Evolutionary conservation across 768 basidiomycete species (phyloP), one percentile per base, ranked within the genome.

Genomic region (Lyophyllum shimeji): DNA sequence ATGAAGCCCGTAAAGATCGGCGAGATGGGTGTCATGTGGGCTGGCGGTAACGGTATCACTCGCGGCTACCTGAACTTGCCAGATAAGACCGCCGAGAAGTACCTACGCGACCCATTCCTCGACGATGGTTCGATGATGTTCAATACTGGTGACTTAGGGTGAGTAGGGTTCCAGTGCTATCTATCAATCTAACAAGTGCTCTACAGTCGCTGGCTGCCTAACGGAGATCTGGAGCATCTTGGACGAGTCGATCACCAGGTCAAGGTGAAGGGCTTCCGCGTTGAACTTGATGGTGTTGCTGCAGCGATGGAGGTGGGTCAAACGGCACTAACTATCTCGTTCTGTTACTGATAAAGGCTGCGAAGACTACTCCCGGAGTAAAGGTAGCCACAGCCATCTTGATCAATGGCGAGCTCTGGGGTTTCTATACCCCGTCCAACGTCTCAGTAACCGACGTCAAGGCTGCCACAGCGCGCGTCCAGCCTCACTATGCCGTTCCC

Each of bases 181-280:
- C 27, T 17, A 7, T 39, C 39, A 18, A 25, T 53, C 12, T 13
- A 20, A 21, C 11, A 31, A 52, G 57, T 29, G 29, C 29, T 29
- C 31, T 31, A 48, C 45, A 75, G 82, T 15, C 73, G 77, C 43
- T 84, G 82, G 82, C 68, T 71, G 39, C 58, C 69, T 2, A 76
- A 81, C 56, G 84, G 84, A 5, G 75, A 74, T 20, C 67, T 86
- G 15, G 81, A 84, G 54, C 80, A 81, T 60, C 72, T 84, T 6
- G 84, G 83, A 9, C 70, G 83, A 34, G 74, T 81, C 39, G 84
- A 85, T 60, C 82, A 84, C 57, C 83, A 84, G 62, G 82, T 84
- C 57, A 85, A 85, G 64, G 72, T 85, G 65, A 83, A 34, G 70
- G 83, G 83, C 1, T 85, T 85, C 72, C 80, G 83, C 24, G 82